Percentiles rank a stretch among this genome's conserved stretches.
Evolutionary conservation across 371 early-diverging fungal genomes (phyloP).

Genomic region (Mortierella sp.): DNA sequence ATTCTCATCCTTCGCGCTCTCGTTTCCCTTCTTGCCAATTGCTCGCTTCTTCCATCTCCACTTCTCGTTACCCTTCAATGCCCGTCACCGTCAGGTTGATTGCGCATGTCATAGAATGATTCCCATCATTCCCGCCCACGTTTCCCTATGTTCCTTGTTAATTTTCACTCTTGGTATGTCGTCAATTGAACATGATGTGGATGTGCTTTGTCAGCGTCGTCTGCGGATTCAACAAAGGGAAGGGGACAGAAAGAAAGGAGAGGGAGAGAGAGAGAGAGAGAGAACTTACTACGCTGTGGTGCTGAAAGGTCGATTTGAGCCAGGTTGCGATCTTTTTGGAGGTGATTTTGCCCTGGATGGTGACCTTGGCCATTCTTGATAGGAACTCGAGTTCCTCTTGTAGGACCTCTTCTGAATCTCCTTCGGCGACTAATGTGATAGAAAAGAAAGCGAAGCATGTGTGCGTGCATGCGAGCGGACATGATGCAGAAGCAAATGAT

Average conservation of each 20-base stretch:
- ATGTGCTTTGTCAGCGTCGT: not conserved
- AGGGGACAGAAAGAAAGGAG: not conserved
- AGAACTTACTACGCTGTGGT: constrained; percentile 31
- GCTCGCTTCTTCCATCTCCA: not conserved
- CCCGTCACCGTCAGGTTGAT: not conserved
- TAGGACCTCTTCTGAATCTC: constrained; percentile 36
- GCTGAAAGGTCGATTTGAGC: constrained; percentile 43
- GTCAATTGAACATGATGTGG: too few relatives aligned
- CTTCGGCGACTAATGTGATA: constrained; percentile 43
- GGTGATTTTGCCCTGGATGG: constrained; percentile 54
- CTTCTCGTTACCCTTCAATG: not conserved
- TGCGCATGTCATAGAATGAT: not conserved
- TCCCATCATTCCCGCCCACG: not conserved
- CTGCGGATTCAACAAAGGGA: not conserved
- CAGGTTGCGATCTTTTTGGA: constrained; percentile 55
- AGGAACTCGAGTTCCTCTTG: constrained; percentile 45
- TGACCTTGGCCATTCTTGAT: constrained; percentile 40
- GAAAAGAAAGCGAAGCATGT: not conserved
- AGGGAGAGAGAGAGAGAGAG: not conserved
- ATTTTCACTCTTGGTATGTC: too few relatives aligned
- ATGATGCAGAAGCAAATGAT: not conserved
- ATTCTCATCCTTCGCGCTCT: not conserved
- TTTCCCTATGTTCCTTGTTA: not conserved
- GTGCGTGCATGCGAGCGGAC: not conserved
- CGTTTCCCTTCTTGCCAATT: not conserved